Base-by-base conservation (phyloP, 805 yeast species). In the Dipodascopsis tothii region DNA sequence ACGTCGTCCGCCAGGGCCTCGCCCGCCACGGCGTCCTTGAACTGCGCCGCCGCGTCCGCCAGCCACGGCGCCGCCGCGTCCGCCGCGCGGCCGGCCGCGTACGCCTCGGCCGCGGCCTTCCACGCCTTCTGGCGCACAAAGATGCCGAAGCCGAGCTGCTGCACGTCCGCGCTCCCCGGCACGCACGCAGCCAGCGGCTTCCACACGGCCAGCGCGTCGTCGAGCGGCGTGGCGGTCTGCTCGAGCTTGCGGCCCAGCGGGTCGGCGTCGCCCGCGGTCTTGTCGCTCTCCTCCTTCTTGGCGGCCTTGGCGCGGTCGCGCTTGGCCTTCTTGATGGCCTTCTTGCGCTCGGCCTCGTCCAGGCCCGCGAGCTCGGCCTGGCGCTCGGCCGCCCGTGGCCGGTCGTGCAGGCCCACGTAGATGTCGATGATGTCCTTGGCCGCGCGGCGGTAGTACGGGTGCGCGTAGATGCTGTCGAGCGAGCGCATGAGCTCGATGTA, bases 401-500 rank as follows among this genome's bases (percentile, higher is more conserved):
- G 39, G 25, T 62, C 60, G 22, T 46, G 56, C 21, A 62, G 40
- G 11, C 71, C 73, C 40, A 81, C 65, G 53, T 79, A 76, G 30
- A 84, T 61, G 17, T 70, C 64, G 21, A 80, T 64, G 28, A 86
- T 74, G 1, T 92, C 94, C 36, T 66, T 63, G 46, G 84, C 84
- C 43, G 92, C 74, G n/a, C 74, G 68, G 58, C 76, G 85, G 41
- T 82, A 73, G 17, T 22, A 36, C 3, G 94, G 86, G 27, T 82
- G 77, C 5, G 76, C 60, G 60, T 71, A 87, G 37, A 92, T 61
- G 18, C 66, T 60, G 60, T 88, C 94, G 44, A 80, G 95, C 97
- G 97, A 92, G 39, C 69, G 63, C 40, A 88, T 54, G 75, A 84
- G 76, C 17, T 78, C 80, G 22, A 84, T 55, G 60, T 90, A 92